Evolutionary conservation across 208 protist species (phyloP).

Genomic region (Naegleria gruberi): DNA sequence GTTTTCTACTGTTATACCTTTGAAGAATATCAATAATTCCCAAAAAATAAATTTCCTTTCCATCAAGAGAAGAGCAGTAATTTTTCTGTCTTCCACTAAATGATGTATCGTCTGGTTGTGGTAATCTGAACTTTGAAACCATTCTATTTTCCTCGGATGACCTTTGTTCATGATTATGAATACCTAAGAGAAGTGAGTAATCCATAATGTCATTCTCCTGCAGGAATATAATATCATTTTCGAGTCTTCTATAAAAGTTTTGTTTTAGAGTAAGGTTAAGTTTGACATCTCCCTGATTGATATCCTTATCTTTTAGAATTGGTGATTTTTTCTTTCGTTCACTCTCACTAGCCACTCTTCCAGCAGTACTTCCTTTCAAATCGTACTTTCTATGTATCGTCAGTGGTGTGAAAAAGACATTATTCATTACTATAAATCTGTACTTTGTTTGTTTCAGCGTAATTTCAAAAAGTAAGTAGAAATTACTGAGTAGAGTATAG

Average conservation of each 20-base stretch:
- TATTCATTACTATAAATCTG: conserved; percentile 82
- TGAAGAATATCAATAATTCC: conserved; percentile 88
- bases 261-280: conserved; percentile 52
- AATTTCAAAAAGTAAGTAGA: conserved; percentile 73
- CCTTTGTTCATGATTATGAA: conserved; percentile 43
- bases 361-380: conserved; percentile 80
- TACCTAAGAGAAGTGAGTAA: conserved; percentile 79
- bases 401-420: conserved; percentile 77
- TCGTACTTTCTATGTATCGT: conserved; percentile 82
- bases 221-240: conserved; percentile 72
- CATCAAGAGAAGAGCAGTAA: background rate
- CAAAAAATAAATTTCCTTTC: conserved; percentile 45
- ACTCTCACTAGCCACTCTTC: conserved; percentile 61
- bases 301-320: conserved; percentile 79
- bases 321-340: conserved; percentile 67
- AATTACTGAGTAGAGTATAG: conserved; percentile 73
- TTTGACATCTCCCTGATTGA: conserved; percentile 65
- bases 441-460: conserved; percentile 54
- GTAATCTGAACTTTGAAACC: background rate
- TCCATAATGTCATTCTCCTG: conserved; percentile 75
- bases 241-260: conserved; percentile 69
- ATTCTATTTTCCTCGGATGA: background rate
- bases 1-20: conserved; percentile 69
- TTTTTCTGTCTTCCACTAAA: background rate
- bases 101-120: background rate